A percentile compares a stretch with the other conserved stretches of the same genome.
Conservation (phyloP, 2,329 filamentous ascomycete genomes). For the Atkinsonella hypoxylon region DNA sequence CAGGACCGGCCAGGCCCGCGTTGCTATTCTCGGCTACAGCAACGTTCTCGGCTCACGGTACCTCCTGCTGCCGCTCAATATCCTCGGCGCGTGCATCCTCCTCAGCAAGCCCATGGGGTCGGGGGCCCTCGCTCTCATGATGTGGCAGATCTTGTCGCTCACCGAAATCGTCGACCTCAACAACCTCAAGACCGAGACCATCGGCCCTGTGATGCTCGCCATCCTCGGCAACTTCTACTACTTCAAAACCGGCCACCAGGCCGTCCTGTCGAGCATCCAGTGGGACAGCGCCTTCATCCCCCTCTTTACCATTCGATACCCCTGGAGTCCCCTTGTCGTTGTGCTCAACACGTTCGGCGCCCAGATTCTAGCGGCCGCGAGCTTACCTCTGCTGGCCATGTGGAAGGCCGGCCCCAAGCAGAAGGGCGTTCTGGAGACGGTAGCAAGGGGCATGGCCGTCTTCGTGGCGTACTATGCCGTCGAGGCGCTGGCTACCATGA, state of each 20-base stretch:
- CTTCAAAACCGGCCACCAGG: slow-evolving; percentile 97
- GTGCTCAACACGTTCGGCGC: slow-evolving; percentile 79
- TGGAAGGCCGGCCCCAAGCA: slow-evolving; percentile 83
- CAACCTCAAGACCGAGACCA: slow-evolving; percentile 50
- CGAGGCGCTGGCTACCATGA: slow-evolving; percentile 73
- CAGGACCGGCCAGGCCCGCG: slow-evolving; percentile 35
- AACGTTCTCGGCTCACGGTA: slow-evolving; percentile 91
- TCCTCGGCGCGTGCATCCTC: slow-evolving; percentile 64
- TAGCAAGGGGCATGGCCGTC: slow-evolving; percentile 58
- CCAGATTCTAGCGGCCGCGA: slow-evolving; percentile 70
- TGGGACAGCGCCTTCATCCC: slow-evolving; percentile 96
- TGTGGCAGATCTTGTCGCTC: slow-evolving; percentile 83
- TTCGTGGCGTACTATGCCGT: slow-evolving; percentile 76
- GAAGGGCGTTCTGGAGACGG: slow-evolving; percentile 54
- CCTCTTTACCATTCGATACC: slow-evolving; percentile 70
- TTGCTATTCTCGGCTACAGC: slow-evolving; percentile 80
- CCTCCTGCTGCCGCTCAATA: slow-evolving; percentile 69
- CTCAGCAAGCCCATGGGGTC: slow-evolving; percentile 92
- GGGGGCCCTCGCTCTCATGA: slow-evolving; percentile 67
- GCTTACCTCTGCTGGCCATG: slow-evolving; percentile 68
- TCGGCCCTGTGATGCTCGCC: slow-evolving; percentile 74
- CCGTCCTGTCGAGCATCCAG: slow-evolving; percentile 74
- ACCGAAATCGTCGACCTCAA: slow-evolving; percentile 51
- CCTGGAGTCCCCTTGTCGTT: slow-evolving; percentile 76
- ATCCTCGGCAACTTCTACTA: slow-evolving; percentile 89